A percentile compares a stretch with the other conserved stretches of the same genome.
phyloP scores from a whole-genome alignment of 305 asterid genomes.

The Fraxinus dipetala region DNA sequence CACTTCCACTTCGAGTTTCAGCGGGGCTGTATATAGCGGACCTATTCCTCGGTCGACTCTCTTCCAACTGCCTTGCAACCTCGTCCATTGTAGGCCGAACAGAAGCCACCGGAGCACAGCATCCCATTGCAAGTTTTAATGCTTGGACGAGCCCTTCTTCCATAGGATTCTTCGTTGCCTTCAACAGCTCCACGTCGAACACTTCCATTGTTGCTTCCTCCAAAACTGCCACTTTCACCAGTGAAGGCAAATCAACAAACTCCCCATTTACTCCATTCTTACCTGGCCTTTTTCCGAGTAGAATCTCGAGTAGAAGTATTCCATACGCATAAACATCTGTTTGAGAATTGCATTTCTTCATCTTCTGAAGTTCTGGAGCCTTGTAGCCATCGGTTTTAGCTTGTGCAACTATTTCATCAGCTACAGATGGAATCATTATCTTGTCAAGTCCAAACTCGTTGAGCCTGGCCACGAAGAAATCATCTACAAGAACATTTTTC shows the following conservation, averaged over 20 bases:
- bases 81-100: conserved; percentile 94
- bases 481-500: conserved; percentile 79
- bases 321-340: conserved; percentile 90
- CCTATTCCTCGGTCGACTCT: conserved; percentile 88
- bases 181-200: conserved; percentile 76
- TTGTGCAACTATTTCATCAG: conserved; percentile 70
- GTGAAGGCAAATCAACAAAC: conserved; percentile 77
- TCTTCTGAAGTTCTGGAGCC: conserved; percentile 93
- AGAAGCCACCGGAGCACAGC: conserved; percentile 86
- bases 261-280: conserved; percentile 57
- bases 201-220: conserved; percentile 99
- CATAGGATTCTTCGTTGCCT: conserved; percentile 86
- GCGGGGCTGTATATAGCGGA: conserved; percentile 98
- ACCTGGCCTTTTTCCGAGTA: conserved; percentile 77
- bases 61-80: conserved; percentile 91
- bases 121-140: conserved; percentile 94
- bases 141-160: conserved; percentile 96
- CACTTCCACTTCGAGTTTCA: conserved; percentile 92
- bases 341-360: conserved; percentile 84
- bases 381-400: conserved; percentile 87
- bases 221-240: conserved; percentile 91
- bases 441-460: conserved; percentile 95
- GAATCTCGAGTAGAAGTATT: conserved; percentile 81
- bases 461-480: conserved; percentile 76
- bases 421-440: conserved; percentile 75